Percentiles rank a stretch among this genome's conserved stretches.
phyloP scores from a whole-genome alignment of 768 basidiomycete genomes.

The Cyathus striatus region DNA sequence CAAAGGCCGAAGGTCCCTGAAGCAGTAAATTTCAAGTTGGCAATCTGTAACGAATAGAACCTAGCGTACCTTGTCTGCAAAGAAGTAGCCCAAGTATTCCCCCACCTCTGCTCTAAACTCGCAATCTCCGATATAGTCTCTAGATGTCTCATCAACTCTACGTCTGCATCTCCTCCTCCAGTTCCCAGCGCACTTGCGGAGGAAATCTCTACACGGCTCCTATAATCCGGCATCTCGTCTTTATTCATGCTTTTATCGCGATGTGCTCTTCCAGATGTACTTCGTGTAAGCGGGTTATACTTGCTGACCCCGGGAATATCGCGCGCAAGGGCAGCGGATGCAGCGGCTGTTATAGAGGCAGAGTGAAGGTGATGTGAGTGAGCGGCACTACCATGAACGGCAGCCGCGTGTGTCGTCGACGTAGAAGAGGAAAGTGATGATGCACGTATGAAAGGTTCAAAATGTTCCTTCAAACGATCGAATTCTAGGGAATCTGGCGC shows the following conservation, averaged over 20 bases:
- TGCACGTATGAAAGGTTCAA: slow-evolving; percentile 91
- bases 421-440: slow-evolving; percentile 69
- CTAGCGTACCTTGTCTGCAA: slow-evolving; percentile 57
- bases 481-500: slow-evolving; percentile 85
- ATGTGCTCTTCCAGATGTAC: slow-evolving; percentile 31
- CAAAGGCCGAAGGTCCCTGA: slow-evolving; percentile 78
- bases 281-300: slow-evolving; percentile 60
- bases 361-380: slow-evolving; percentile 73
- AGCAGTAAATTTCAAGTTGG: slow-evolving; percentile 4
- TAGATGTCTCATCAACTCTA: slow-evolving; percentile 63
- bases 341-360: slow-evolving; percentile 83
- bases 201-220: slow-evolving; percentile 61
- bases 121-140: slow-evolving; percentile 62
- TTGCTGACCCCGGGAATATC: slow-evolving; percentile 82
- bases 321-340: slow-evolving; percentile 81
- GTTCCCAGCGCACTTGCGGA: slow-evolving; percentile 46
- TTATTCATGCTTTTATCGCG: slow-evolving; percentile 59
- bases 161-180: slow-evolving; percentile 65
- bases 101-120: slow-evolving; percentile 75
- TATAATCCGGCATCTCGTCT: slow-evolving; percentile 77
- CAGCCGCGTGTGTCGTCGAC: slow-evolving; percentile 35
- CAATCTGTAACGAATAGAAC: not conserved
- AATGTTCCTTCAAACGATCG: slow-evolving; percentile 93
- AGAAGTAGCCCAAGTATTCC: slow-evolving; percentile 70
- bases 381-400: slow-evolving; percentile 42